Conservation (phyloP, 164 flowering plant species). For the Aristolochia contorta region DNA sequence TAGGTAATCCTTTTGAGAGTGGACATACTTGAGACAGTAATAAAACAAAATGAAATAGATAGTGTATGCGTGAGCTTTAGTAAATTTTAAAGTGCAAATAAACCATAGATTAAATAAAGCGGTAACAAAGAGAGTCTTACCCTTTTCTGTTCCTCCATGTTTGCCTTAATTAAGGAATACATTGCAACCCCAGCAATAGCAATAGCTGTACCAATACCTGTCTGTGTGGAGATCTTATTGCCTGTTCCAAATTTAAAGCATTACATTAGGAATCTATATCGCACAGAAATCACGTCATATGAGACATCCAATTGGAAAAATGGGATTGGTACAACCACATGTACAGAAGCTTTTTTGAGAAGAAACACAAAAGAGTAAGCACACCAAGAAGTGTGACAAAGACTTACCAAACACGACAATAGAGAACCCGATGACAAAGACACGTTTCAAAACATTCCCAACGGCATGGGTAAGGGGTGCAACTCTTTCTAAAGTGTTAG, state of each 20-base stretch:
- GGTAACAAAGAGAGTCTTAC: constrained; percentile 16
- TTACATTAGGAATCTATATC: not conserved
- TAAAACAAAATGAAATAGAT: not conserved
- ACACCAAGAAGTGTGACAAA: constrained; percentile 3
- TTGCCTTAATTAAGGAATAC: constrained; percentile 62
- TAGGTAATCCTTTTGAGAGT: not conserved
- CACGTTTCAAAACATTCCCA: constrained; percentile 56
- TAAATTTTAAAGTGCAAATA: no score
- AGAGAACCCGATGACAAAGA: constrained; percentile 58
- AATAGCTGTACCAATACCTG: constrained; percentile 64
- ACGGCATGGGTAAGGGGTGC: constrained; percentile 64
- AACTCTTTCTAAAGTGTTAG: constrained; percentile 57
- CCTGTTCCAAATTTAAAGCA: constrained; percentile 26
- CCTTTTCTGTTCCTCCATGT: constrained; percentile 47
- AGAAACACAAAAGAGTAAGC: no score
- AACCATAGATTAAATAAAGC: no score
- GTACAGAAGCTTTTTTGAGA: no score
- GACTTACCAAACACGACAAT: constrained; percentile 46
- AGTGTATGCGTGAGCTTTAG: not conserved
- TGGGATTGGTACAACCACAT: not conserved
- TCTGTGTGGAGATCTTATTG: constrained; percentile 57
- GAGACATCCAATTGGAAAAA: not conserved
- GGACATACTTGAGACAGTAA: not conserved
- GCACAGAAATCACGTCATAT: not conserved
- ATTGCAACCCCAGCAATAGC: constrained; percentile 73